A percentile compares a stretch with the other conserved stretches of the same genome.
These are phyloP conservation scores for Aurifilum marmelostoma DNA, from an alignment of 2,329 filamentous ascomycete genomes.

Conservation along the genomic window DNA sequence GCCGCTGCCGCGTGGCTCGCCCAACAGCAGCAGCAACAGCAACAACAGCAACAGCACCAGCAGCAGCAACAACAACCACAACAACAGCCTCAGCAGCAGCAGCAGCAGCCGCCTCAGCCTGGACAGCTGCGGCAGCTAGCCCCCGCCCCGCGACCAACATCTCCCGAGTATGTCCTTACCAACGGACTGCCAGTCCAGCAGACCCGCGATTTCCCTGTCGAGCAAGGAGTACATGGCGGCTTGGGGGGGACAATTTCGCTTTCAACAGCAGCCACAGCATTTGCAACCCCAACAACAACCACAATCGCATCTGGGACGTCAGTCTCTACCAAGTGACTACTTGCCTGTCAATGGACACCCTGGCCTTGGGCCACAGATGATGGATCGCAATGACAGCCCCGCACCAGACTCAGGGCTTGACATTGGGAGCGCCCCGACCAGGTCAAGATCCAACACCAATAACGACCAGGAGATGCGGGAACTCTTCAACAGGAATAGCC, in stretches of 20 bases:
- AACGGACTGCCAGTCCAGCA: constrained; percentile 54
- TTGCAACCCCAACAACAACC: constrained; percentile 29
- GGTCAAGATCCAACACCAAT: constrained; percentile 71
- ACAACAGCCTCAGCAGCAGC: not conserved
- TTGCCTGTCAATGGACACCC: constrained; percentile 33
- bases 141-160: constrained; percentile 49
- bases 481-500: constrained; percentile 70
- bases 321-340: constrained; percentile 60
- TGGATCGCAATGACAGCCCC: constrained; percentile 63
- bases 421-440: constrained; percentile 53
- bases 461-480: constrained; percentile 82
- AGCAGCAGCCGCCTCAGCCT: constrained; percentile 43
- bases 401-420: constrained; percentile 58
- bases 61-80: constrained; percentile 35
- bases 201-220: constrained; percentile 50
- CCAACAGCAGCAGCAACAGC: constrained; percentile 22
- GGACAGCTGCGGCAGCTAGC: constrained; percentile 49
- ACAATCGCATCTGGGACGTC: constrained; percentile 46
- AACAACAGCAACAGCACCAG: constrained; percentile 38
- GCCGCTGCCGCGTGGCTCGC: constrained; percentile 52
- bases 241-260: constrained; percentile 41
- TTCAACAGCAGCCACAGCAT: constrained; percentile 44
- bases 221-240: constrained; percentile 52
- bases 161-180: constrained; percentile 60
- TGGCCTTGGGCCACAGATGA: constrained; percentile 51